Evolutionary conservation across 2,329 filamentous ascomycete species (phyloP).

Genomic region (Botrytis pseudocinerea): DNA sequence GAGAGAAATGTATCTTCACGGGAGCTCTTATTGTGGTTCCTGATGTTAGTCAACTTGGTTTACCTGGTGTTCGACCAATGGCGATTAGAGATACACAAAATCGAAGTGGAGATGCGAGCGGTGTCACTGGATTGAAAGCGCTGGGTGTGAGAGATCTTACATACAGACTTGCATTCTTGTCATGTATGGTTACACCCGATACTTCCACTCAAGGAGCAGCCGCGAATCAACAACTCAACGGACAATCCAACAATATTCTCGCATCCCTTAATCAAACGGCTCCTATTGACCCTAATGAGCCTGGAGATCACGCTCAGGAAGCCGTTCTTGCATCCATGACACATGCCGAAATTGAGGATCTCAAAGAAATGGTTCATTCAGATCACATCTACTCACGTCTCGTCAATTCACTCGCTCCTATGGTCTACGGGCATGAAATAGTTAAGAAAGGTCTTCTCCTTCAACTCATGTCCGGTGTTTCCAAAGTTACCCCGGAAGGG

Average conservation of each 20-base stretch:
- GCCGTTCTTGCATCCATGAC: constrained; percentile 86
- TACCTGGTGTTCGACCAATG: constrained; percentile 81
- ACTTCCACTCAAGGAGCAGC: constrained; percentile 76
- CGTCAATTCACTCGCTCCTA: constrained; percentile 91
- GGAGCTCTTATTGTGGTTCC: constrained; percentile 95
- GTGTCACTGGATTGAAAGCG: constrained; percentile 85
- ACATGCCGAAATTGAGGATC: constrained; percentile 82
- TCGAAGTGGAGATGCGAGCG: constrained; percentile 74
- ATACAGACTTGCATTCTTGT: constrained; percentile 93
- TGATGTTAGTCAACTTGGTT: constrained; percentile 89
- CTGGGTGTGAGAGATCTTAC: constrained; percentile 94
- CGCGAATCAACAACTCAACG: constrained; percentile 65
- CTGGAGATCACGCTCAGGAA: constrained; percentile 83
- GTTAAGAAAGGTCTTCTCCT: constrained; percentile 96
- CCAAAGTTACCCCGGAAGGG: constrained; percentile 87
- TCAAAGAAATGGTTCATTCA: constrained; percentile 90
- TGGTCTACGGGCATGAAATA: constrained; percentile 95
- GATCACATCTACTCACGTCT: constrained; percentile 93
- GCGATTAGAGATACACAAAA: constrained; percentile 81
- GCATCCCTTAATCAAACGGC: constrained; percentile 76
- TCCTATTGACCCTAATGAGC: constrained; percentile 64
- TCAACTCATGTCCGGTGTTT: constrained; percentile 93
- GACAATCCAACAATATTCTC: constrained; percentile 80
- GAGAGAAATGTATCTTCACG: constrained; percentile 97
- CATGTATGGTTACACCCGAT: constrained; percentile 94